Base-by-base conservation (phyloP, 2,329 filamentous ascomycete species). In the Penicillium glabrum region DNA sequence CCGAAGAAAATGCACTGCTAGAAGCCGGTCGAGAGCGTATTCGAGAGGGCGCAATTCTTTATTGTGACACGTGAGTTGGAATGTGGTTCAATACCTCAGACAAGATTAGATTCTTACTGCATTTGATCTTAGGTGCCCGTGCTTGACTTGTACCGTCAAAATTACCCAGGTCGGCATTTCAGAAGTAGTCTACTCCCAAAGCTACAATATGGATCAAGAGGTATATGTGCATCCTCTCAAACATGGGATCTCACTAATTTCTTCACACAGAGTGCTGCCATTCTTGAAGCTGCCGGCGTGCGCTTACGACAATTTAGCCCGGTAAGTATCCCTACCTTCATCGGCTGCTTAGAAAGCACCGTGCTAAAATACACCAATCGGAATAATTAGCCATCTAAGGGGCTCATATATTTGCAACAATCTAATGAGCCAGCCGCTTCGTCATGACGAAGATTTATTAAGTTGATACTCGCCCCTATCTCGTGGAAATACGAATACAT, bases 111-210 rank as follows among this genome's bases (percentile, higher is more conserved):
- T 10, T 4, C 19, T 48, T 11, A 46, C 24, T 24, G 55, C 23
- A 51, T n/a, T 43, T 27, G 10, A 43, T 46, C 33, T 49, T 58
- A 84, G 82, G 0, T 99, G 95, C 75, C 95, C 95, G 4, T 99
- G 95, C 72, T 80, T 99, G 73, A 99, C 95, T 2, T 99, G 95
- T 76, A 96, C 91, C 68, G 96, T 99, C 79, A 99, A 99, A 80
- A 98, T 99, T 69, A 90, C 91, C 23, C 95, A 99, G 78, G 91
- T 98, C 8, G 95, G 95, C 19, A 96, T 99, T 63, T 86, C 85
- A 43, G 95, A 99, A 80, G 95, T 99, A 14, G 93, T 99, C 14
- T 99, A 96, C 69, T 93, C 87, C 63, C 89, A 96, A 71, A 87
- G 89, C 26, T 99, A 99, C 73, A 93, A 93, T 72, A 97, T 99